Conservation (phyloP, 352 stramenopile species). For the Globisporangium takayamanum region DNA sequence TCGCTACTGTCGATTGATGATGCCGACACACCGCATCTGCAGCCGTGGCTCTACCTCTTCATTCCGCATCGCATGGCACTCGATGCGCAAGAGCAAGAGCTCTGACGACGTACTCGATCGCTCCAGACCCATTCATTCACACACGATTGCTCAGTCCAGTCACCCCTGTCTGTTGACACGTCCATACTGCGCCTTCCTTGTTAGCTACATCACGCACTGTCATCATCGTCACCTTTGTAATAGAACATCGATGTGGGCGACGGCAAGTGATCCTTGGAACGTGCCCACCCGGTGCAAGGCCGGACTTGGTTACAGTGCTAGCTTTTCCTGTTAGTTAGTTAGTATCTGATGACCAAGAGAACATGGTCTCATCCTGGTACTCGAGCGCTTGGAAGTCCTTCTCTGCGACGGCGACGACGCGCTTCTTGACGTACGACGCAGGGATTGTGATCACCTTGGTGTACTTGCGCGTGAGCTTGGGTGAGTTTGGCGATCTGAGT, state of each 20-base stretch:
- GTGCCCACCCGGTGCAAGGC: no score
- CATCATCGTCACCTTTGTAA: conserved; percentile 30
- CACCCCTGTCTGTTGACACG: no score
- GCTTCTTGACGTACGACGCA: conserved; percentile 54
- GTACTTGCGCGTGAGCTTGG: conserved; percentile 31
- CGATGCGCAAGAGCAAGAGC: conserved; percentile 22
- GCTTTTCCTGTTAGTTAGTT: no score
- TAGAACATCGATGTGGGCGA: conserved; percentile 39
- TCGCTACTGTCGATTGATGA: not conserved
- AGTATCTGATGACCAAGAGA: no score
- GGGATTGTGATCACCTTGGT: conserved; percentile 42
- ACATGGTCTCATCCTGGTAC: conserved; percentile 59
- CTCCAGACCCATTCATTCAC: no score
- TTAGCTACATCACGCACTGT: not conserved
- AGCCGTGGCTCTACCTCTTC: conserved; percentile 79
- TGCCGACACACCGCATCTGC: not conserved
- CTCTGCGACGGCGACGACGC: conserved; percentile 65
- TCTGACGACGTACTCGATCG: not conserved
- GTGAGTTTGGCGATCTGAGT: conserved; percentile 45
- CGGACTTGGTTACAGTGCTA: no score
- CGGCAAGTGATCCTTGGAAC: no score
- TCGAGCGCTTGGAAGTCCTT: conserved; percentile 44
- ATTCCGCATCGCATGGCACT: conserved; percentile 58
- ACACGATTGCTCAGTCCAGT: not conserved
- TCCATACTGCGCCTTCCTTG: no score